Evolutionary conservation across 495 filamentous ascomycete species (phyloP).

Genomic region (Neurospora sp.): DNA sequence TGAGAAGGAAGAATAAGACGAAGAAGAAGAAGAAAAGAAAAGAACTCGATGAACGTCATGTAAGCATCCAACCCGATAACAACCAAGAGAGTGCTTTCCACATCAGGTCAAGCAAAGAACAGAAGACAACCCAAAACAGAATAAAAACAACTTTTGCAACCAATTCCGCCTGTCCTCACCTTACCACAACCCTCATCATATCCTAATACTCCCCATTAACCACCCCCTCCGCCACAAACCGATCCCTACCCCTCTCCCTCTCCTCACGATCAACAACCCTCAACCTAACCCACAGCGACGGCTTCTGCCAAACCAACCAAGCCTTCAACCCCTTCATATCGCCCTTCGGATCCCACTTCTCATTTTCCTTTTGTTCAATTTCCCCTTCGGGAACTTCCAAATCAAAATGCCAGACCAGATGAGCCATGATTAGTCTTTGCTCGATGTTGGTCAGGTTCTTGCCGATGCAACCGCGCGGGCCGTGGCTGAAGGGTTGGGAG

Average conservation of each 20-base stretch:
- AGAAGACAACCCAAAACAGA: too few relatives aligned
- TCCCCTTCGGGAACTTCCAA: background rate
- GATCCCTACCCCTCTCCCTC: background rate
- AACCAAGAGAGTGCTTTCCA: too few relatives aligned
- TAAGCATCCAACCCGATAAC: too few relatives aligned
- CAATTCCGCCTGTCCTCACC: background rate
- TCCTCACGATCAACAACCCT: background rate
- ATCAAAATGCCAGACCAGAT: slow-evolving; percentile 7
- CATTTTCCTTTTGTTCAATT: background rate
- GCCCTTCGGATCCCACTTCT: background rate
- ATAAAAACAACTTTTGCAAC: background rate
- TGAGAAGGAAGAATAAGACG: too few relatives aligned
- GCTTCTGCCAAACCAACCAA: slow-evolving; percentile 6
- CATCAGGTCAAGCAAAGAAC: background rate
- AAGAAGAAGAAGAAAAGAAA: too few relatives aligned
- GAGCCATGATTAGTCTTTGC: slow-evolving; percentile 4
- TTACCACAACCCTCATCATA: background rate
- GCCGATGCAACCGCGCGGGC: slow-evolving; percentile 38
- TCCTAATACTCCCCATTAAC: background rate
- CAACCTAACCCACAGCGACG: slow-evolving; percentile 1
- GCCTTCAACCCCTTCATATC: slow-evolving; percentile 6
- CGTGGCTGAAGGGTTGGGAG: slow-evolving; percentile 32
- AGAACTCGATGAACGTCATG: too few relatives aligned
- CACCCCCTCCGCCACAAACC: background rate
- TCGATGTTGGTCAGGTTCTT: slow-evolving; percentile 29